These are phyloP conservation scores for Collybia nuda DNA, from an alignment of 768 basidiomycete genomes.

Conservation along the genomic window DNA sequence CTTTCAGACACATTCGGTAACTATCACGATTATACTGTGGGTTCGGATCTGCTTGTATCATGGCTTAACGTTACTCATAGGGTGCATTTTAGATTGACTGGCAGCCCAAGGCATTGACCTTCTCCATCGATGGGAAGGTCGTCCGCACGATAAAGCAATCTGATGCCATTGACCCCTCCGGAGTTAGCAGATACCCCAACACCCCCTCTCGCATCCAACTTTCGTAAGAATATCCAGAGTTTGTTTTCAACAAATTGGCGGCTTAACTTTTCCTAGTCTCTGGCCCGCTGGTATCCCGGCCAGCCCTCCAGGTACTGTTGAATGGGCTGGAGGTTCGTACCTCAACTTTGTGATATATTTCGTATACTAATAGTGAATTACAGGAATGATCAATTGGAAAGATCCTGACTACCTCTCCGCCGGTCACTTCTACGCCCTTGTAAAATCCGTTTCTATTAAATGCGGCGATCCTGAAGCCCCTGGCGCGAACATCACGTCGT, in stretches of 20 bases:
- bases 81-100: conserved; percentile 67
- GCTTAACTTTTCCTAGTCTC: conserved; percentile 35
- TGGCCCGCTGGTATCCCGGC: conserved; percentile 81
- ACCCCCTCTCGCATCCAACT: conserved; percentile 83
- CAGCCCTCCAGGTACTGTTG: conserved; percentile 64
- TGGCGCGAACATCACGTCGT: conserved; percentile 53
- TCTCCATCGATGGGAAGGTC: conserved; percentile 66
- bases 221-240: conserved; percentile 44
- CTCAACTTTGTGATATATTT: background rate
- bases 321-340: conserved; percentile 68
- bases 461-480: conserved; percentile 54
- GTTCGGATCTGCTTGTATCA: conserved; percentile 19
- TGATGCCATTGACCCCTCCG: conserved; percentile 55
- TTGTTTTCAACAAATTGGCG: background rate
- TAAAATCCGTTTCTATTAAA: conserved; percentile 60
- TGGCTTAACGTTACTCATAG: background rate
- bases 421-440: conserved; percentile 71
- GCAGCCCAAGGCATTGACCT: conserved; percentile 66
- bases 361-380: background rate
- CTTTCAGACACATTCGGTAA: conserved; percentile 64
- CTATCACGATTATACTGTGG: conserved; percentile 76
- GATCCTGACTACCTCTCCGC: conserved; percentile 76
- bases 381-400: conserved; percentile 74
- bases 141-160: conserved; percentile 68
- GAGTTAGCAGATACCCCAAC: conserved; percentile 64